These are phyloP conservation scores for Pseudopithomyces maydicus DNA, from an alignment of 2,329 filamentous ascomycete genomes.

Conservation along the genomic window DNA sequence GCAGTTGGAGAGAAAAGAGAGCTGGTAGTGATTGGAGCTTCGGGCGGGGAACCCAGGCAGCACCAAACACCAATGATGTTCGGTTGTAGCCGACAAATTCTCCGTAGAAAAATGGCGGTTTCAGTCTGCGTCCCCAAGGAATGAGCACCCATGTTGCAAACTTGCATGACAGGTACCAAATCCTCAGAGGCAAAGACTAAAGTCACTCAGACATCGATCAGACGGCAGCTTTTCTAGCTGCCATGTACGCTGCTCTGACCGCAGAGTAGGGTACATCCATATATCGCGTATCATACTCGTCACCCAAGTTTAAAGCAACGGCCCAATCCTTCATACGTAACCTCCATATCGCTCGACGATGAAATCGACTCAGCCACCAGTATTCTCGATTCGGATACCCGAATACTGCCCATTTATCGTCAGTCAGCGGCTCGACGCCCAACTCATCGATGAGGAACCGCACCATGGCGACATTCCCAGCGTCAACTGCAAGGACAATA, in stretches of 20 bases:
- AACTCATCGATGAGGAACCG: neutral
- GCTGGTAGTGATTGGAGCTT: too few relatives aligned
- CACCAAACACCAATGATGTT: too few relatives aligned
- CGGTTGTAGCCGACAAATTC: too few relatives aligned
- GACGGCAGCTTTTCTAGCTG: neutral
- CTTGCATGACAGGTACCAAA: too few relatives aligned
- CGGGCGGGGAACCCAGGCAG: too few relatives aligned
- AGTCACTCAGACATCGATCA: too few relatives aligned
- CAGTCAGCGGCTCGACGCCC: neutral
- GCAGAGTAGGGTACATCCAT: neutral
- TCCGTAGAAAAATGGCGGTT: too few relatives aligned
- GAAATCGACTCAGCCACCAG: neutral
- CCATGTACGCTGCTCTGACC: neutral
- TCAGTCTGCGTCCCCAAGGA: too few relatives aligned
- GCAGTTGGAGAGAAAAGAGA: too few relatives aligned
- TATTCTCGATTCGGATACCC: neutral
- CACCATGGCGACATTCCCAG: neutral
- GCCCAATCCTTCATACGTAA: neutral
- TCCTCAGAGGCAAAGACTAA: neutral
- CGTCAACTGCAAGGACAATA: neutral
- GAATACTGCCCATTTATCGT: neutral
- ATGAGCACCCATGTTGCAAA: too few relatives aligned
- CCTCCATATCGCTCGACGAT: neutral
- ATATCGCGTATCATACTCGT: neutral
- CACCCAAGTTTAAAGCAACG: neutral